These are phyloP conservation scores for Gaeumannomyces tritici DNA, from an alignment of 2,329 filamentous ascomycete genomes.

Conservation along the genomic window DNA sequence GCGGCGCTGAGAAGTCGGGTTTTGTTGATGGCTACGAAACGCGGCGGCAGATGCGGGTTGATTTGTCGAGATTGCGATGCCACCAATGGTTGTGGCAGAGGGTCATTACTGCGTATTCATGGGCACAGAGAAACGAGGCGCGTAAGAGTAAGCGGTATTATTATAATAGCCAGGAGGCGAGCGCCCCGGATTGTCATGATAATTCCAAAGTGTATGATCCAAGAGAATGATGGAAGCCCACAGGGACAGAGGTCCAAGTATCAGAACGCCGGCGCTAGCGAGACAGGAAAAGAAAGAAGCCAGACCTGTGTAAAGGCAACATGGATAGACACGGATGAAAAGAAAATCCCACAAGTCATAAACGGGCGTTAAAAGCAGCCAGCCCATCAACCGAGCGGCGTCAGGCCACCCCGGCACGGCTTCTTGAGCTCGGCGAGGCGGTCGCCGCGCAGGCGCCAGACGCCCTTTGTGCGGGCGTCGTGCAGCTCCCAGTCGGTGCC, in stretches of 20 bases:
- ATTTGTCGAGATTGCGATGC: too few species aligned
- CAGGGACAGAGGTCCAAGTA: neutral
- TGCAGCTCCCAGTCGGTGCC: constrained; percentile 19
- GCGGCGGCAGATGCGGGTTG: too few species aligned
- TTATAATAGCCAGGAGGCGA: neutral
- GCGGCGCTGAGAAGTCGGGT: neutral
- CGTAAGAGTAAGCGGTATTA: neutral
- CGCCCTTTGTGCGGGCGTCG: constrained; percentile 25
- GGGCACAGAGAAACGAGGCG: neutral
- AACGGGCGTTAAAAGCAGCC: too few species aligned
- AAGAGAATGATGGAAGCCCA: neutral
- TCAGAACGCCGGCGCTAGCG: neutral
- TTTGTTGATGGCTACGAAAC: neutral
- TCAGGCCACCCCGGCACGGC: constrained; percentile 22
- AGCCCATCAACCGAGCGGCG: constrained; percentile 17
- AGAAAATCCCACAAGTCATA: too few species aligned
- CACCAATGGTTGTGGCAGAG: too few species aligned
- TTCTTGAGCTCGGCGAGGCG: constrained; percentile 14
- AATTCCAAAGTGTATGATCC: neutral
- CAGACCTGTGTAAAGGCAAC: too few species aligned
- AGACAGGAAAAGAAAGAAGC: neutral
- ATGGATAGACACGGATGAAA: too few species aligned
- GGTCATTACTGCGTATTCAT: too few species aligned
- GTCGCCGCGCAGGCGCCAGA: constrained; percentile 23
- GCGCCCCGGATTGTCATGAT: neutral